Evolutionary conservation across 805 yeast genomes (phyloP).

Genomic region (Wickerhamomyces ciferrii): DNA sequence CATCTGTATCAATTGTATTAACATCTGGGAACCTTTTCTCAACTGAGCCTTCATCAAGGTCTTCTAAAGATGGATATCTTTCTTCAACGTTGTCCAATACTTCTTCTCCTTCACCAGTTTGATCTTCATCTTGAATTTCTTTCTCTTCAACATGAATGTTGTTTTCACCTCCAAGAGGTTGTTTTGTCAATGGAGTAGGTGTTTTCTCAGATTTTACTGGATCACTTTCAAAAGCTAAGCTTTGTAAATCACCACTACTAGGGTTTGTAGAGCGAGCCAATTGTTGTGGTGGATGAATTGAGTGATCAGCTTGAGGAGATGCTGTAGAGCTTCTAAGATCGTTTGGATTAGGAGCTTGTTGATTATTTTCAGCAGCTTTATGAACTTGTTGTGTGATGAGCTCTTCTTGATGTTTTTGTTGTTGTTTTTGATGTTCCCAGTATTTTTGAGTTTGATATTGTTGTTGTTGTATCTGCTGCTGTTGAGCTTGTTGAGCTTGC

Average conservation of each 20-base stretch:
- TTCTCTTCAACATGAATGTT: neutral
- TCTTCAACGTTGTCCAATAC: conserved; percentile 43
- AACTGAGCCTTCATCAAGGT: conserved; percentile 11
- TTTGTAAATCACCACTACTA: conserved; percentile 17
- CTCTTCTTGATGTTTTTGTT: conserved; percentile 1
- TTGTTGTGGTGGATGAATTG: conserved; percentile 11
- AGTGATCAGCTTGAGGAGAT: neutral
- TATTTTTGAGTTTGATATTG: conserved; percentile 12
- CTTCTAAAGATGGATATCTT: conserved; percentile 46
- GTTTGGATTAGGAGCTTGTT: neutral
- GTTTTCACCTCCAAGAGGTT: neutral
- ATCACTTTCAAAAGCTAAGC: neutral
- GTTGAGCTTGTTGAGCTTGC: conserved; percentile 6
- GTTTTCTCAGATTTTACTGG: neutral
- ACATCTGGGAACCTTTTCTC: conserved; percentile 10
- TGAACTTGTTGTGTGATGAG: neutral
- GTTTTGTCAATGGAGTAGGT: neutral
- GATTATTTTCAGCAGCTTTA: neutral
- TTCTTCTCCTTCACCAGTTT: conserved; percentile 1
- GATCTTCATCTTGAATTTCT: neutral
- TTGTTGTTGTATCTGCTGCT: conserved; percentile 8
- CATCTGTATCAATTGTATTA: neutral
- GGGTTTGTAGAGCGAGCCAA: conserved; percentile 20
- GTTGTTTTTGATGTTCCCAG: conserved; percentile 5
- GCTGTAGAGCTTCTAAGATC: too few relatives aligned